These are phyloP conservation scores for Podila verticillata DNA, from an alignment of 192 early-diverging fungal species.

Conservation along the genomic window DNA sequence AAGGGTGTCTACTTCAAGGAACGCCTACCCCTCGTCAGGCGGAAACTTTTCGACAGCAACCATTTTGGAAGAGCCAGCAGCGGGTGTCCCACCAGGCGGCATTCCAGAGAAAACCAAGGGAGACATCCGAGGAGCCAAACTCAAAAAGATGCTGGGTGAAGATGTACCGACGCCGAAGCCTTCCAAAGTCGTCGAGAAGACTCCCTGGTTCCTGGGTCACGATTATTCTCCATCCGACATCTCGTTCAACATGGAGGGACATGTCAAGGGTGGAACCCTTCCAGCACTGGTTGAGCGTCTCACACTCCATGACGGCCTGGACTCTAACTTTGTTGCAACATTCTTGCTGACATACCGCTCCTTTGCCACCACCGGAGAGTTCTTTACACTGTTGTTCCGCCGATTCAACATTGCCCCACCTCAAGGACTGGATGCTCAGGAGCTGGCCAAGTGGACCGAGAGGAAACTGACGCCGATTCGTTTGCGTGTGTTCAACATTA, in stretches of 20 bases:
- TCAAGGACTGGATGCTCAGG: slow-evolving; percentile 61
- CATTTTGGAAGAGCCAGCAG: slow-evolving; percentile 1
- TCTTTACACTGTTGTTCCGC: slow-evolving; percentile 77
- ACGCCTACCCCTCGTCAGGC: slow-evolving; percentile 17
- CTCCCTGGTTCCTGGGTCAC: slow-evolving; percentile 83
- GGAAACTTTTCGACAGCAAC: slow-evolving; percentile 25
- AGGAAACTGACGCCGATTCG: slow-evolving; percentile 90
- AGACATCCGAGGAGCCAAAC: slow-evolving; percentile 51
- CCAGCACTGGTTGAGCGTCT: slow-evolving; percentile 86
- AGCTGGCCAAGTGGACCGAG: slow-evolving; percentile 84
- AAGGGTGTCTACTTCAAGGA: slow-evolving; percentile 11
- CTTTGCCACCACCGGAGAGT: slow-evolving; percentile 82
- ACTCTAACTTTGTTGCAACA: slow-evolving; percentile 84
- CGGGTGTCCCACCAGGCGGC: neutral
- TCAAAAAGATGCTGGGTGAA: slow-evolving; percentile 70
- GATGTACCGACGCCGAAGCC: slow-evolving; percentile 50
- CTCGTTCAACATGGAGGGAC: slow-evolving; percentile 85
- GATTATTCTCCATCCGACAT: slow-evolving; percentile 82
- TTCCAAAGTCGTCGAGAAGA: slow-evolving; percentile 45
- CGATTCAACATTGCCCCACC: slow-evolving; percentile 87
- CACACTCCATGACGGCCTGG: slow-evolving; percentile 87
- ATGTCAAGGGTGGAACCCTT: slow-evolving; percentile 92
- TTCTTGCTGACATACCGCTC: slow-evolving; percentile 97
- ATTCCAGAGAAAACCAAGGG: slow-evolving; percentile 9
- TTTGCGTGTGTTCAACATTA: slow-evolving; percentile 93